These are phyloP conservation scores for Vitrella brassicaformis DNA, from an alignment of 73 alveolate genomes.

Conservation along the genomic window DNA sequence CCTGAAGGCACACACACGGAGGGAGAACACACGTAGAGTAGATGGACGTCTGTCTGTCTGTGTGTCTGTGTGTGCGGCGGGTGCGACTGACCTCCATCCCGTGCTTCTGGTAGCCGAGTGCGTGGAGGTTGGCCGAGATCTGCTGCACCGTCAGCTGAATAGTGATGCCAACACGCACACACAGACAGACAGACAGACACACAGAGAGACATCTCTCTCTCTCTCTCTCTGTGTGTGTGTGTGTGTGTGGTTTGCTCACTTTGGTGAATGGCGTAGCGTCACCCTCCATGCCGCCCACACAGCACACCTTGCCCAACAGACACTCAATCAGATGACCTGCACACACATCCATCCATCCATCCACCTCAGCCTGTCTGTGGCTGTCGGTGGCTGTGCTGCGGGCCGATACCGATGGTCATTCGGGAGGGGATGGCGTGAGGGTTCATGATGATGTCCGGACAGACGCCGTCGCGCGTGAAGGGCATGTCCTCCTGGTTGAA, in stretches of 20 bases:
- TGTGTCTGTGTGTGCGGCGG: neutral
- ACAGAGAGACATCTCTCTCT: neutral
- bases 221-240: neutral
- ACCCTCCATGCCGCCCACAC: conserved; percentile 77
- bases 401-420: conserved; percentile 99
- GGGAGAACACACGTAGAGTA: neutral
- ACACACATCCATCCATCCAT: too few species aligned
- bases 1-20: neutral
- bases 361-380: too few species aligned
- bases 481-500: conserved; percentile 96
- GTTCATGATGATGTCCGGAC: conserved; percentile 61
- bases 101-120: conserved; percentile 75
- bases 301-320: conserved; percentile 49
- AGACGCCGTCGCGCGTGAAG: conserved; percentile 50
- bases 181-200: neutral
- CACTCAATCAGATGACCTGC: too few species aligned
- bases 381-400: too few species aligned
- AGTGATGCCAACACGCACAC: neutral
- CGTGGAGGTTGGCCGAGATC: conserved; percentile 77
- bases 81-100: conserved; percentile 53
- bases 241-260: too few species aligned
- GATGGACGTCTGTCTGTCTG: neutral
- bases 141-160: conserved; percentile 77
- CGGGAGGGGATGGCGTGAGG: conserved; percentile 99
- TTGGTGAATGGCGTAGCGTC: conserved; percentile 98